Evolutionary conservation across 176 grass and related monocot species (phyloP).

Genomic region (Tillandsia leiboldiana): DNA sequence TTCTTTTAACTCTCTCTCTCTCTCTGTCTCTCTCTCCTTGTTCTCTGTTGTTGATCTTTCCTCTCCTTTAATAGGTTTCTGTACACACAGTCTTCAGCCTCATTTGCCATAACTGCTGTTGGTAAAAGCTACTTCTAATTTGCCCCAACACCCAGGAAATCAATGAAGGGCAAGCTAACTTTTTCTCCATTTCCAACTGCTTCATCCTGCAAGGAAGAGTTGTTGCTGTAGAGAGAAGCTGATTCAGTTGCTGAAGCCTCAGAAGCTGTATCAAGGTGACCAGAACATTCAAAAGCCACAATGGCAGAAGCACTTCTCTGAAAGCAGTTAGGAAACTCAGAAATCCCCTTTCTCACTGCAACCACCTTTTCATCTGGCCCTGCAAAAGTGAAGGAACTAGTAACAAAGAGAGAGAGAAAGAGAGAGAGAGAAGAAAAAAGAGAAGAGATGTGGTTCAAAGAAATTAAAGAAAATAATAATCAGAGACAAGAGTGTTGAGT

Average conservation of each 20-base stretch:
- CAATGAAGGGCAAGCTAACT: constrained; percentile 11
- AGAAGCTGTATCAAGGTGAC: not conserved
- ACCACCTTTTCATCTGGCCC: constrained; percentile 3
- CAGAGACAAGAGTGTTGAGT: no score
- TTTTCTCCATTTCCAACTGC: not conserved
- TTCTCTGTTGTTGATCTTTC: no score
- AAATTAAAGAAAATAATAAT: no score
- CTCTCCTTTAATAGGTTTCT: no score
- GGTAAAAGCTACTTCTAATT: not conserved
- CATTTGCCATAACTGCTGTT: not conserved
- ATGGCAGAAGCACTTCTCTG: not conserved
- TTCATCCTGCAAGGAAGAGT: not conserved
- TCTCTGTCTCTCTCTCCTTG: no score
- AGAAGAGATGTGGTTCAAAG: no score
- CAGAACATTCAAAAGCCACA: not conserved
- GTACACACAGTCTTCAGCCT: not conserved
- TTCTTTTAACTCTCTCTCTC: no score
- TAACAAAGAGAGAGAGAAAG: no score
- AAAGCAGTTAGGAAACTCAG: no score
- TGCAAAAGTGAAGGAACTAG: no score
- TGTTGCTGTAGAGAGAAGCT: not conserved
- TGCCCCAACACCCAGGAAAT: constrained; percentile 17
- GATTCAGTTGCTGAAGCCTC: constrained; percentile 10
- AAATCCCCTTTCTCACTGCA: not conserved
- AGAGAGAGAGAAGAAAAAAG: no score